phyloP scores from a whole-genome alignment of 169 alveolate genomes.

The Cryptosporidium andersoni region DNA sequence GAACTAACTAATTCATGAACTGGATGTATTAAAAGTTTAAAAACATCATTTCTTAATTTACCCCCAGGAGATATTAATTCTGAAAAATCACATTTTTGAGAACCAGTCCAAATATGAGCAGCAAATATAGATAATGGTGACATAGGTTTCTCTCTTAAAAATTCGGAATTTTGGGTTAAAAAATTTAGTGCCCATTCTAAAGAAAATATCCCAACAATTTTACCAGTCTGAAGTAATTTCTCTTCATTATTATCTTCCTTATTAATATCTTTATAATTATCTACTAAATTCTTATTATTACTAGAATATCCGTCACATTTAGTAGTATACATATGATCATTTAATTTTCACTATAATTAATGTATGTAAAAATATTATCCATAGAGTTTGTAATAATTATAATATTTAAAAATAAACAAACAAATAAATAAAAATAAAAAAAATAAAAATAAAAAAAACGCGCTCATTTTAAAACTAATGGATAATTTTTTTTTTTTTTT shows the following conservation, averaged over 20 bases:
- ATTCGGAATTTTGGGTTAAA: conserved; percentile 31
- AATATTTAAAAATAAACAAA: neutral
- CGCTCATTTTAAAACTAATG: neutral
- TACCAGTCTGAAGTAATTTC: conserved; percentile 7
- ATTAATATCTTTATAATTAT: no score
- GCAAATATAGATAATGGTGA: conserved; percentile 61
- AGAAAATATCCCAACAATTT: conserved; percentile 40
- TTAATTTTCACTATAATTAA: no score
- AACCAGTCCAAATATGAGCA: conserved; percentile 66
- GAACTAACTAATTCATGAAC: conserved; percentile 49
- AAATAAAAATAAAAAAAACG: no score
- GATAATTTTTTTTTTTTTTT: neutral
- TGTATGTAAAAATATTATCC: no score
- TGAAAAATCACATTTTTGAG: conserved; percentile 35
- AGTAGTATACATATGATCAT: no score
- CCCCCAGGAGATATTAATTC: conserved; percentile 30
- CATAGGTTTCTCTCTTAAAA: conserved; percentile 42
- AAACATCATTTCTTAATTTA: conserved; percentile 45
- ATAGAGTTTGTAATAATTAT: neutral
- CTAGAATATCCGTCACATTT: no score
- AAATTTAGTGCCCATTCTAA: conserved; percentile 62
- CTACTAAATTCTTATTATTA: no score
- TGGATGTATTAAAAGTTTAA: conserved; percentile 60
- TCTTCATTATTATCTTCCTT: neutral
- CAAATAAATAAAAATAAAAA: neutral